Base-by-base conservation (phyloP, 1,139 yeast species). In the Petasospora fabianii region DNA sequence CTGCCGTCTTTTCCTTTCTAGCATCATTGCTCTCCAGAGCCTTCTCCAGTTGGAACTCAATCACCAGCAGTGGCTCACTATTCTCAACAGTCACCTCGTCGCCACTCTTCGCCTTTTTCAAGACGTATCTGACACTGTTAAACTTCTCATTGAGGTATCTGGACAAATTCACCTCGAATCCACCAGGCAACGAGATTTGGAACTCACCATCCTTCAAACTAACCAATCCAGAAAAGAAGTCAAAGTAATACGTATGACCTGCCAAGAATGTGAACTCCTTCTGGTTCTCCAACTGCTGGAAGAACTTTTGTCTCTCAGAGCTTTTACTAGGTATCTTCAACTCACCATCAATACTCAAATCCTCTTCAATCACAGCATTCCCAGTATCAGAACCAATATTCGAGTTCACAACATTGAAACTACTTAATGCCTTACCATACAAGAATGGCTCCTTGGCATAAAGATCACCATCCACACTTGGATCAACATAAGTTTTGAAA, bases 381-480 rank as follows among this genome's bases (percentile, higher is more conserved):
- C 15, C 38, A n/a, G 19, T 13, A 9, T 27, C 34, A 12, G 7
- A 12, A 13, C 39, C 32, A 15, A n/a, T 27, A 38, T 37, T 38
- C 7, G 29, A 44, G 30, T 45, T 43, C 18, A 69, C 52, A 17
- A 50, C 51, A 43, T 77, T 77, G 54, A 82, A 74, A 42, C 82
- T 75, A 42, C 77, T 72, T 48, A 81, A 58, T 0, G 77, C 82
- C 30, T 74, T 66, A 0, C 87, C 86, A 47, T 80, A 81, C 17
- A 82, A 61, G 54, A 62, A 82, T 2, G 62, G 92, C 70, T 71
- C 68, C 37, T 80, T 85, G 28, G 64, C 61, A 51, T 77, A 78
- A 4, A 79, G 63, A 52, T 83, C 88, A 5, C 82, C 86, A 39
- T 69, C 74, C 11, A 79, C 76, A 24, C 83, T 73, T 27, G 80